These are phyloP conservation scores for Centrapalus pauciflorus DNA, from an alignment of 129 eudicot genomes.

Conservation along the genomic window DNA sequence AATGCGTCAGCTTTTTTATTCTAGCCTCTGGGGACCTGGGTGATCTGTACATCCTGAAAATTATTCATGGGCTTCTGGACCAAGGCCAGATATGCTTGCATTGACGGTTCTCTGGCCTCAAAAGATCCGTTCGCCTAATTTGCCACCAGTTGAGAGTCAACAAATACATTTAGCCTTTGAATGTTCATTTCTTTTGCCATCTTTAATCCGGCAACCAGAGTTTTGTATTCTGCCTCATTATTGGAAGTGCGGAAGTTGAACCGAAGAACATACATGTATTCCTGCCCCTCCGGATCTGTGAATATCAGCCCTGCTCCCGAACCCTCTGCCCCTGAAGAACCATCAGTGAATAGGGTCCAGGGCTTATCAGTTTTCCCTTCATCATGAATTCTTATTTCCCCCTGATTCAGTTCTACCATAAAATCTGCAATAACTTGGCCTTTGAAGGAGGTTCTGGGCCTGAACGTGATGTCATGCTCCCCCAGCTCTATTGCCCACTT, in stretches of 20 bases:
- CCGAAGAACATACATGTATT: background rate
- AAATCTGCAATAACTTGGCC: too few relatives aligned
- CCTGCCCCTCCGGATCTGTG: too few relatives aligned
- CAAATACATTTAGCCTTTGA: background rate
- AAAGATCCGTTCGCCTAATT: background rate
- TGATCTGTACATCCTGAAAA: background rate
- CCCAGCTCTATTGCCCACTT: background rate
- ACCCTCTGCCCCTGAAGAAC: background rate
- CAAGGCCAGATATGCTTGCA: background rate
- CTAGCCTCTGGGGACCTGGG: background rate
- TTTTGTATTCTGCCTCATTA: background rate
- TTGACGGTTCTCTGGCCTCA: background rate
- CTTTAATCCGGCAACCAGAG: background rate
- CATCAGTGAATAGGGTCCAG: background rate
- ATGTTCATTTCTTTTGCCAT: background rate
- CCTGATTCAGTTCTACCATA: too few relatives aligned
- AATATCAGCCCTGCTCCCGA: background rate
- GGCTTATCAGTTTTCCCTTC: too few relatives aligned
- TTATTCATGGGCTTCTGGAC: background rate
- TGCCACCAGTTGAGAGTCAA: background rate
- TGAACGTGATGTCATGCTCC: too few relatives aligned
- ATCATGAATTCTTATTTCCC: too few relatives aligned
- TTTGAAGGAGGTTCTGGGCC: too few relatives aligned
- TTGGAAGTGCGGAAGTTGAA: background rate
- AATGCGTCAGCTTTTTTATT: background rate